Base-by-base conservation (phyloP, 2,329 filamentous ascomycete species). In the Sarocladium brachiariae region DNA sequence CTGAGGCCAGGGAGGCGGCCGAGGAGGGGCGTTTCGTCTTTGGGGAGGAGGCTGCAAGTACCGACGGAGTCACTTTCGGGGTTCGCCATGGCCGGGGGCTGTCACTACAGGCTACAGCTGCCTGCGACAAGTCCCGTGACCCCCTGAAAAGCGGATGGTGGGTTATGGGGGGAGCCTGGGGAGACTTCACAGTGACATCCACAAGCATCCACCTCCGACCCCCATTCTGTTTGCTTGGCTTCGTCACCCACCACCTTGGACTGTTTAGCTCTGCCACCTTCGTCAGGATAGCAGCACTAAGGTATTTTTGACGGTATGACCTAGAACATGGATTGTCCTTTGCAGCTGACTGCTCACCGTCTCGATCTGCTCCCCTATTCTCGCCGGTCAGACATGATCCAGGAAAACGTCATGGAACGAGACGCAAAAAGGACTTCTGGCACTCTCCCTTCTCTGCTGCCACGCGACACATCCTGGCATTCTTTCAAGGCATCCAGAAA, bases 241-340 rank as follows among this genome's bases (percentile, higher is more conserved):
- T 43, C 39, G 39, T 43, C 39, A 43, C 39, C n/a, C 39, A 43
- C 39, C 39, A 43, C 39, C 39, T 43, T 19, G 8, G 39, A 25
- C 37, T 31, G 27, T 31, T 31, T 31, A 7, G 27, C 33, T 35
- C 14, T 35, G 33, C 33, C n/a, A n/a, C 18, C 33, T 35, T 6
- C 14, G 30, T 14, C 30, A n/a, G n/a, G n/a, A n/a, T n/a, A n/a
- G n/a, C 30, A 31, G 30, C 30, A 31, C 11, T 7, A 35, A n/a
- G 14, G 14, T 18, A 35, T 7, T 21, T 10, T 39, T 39, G 35
- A 39, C 35, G 35, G 13, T 18, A 39, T 21, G 39, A 27, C 27
- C 39, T 19, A 25, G 39, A 25, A 16, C 35, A 39, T 43, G 21
- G 9, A 4, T 11, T 5, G 27, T n/a, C 39, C 39, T 43, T 30